Base-by-base conservation (phyloP, 352 stramenopile genomes). In the Phytophthora pluvialis region DNA sequence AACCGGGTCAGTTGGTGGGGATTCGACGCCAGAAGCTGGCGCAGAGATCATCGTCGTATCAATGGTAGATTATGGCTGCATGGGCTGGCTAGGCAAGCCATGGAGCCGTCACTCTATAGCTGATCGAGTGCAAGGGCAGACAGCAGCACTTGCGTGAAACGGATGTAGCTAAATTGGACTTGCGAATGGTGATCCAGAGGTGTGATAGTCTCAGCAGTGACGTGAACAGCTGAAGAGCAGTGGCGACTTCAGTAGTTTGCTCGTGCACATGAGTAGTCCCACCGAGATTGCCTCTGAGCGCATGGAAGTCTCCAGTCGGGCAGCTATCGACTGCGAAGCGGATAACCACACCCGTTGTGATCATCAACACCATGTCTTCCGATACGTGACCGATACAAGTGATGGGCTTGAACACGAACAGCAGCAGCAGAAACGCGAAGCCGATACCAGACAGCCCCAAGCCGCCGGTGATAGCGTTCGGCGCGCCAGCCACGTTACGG, bases 381-480 rank as follows among this genome's bases (percentile, higher is more conserved):
- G 54, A 70, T n/a, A 70, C 39, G 9, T 60, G 39, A 3, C 54
- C 61, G 29, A 45, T 44, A 4, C 39, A 67, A 6, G 44, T 63
- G 52, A 63, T 68, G 1, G 36, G 28, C 4, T 68, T 33, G 60
- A 55, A 63, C n/a, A 67, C 58, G 44, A 67, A 67, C 18, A 57
- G 64, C 3, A 72, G 50, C n/a, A 72, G 15, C 1, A 72, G 69
- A 59, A 97, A 90, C 5, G 94, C 81, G 5, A 95, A 81, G 28
- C 90, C 95, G 53, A 96, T 97, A 62, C 96, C 95, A 21, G 97
- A 83, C 56, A 98, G 96, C 7, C 94, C 95, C 75, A 94, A 88
- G 49, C 96, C 96, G 25, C 80, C 96, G 0, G 86, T 88, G 42
- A 98, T 87, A 35, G 93, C 94, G 60, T 98, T 98, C 49, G 89